Base-by-base conservation (phyloP, 139 green algal species). In the Ettlia oleoabundans region DNA sequence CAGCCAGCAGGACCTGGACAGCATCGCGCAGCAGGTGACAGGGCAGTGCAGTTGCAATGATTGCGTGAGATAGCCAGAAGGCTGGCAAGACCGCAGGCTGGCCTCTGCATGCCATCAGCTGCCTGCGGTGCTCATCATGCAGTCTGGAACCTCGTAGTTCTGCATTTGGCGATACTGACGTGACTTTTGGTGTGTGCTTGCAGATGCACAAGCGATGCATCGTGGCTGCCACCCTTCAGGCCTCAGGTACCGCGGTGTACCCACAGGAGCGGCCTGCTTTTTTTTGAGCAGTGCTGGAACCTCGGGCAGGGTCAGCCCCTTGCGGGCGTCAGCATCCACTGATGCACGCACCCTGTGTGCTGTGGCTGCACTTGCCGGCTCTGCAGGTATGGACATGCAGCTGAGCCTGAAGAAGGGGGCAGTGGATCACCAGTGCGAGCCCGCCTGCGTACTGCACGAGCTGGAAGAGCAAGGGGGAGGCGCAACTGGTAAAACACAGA, bases 381-480 rank as follows among this genome's bases (percentile, higher is more conserved):
- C 3, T 28, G 64, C 77, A 82, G 77, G 78, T 28, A 26, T 74
- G 42, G 69, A 86, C 32, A 38, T 86, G 55, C 38, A 75, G 66
- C 66, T 86, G 40, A 62, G 18, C 38, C 63, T 86, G 55, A 38
- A 78, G 30, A 86, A 83, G 69, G 82, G 82, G 9, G 24, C 15
- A 3, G 82, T 86, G 55, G 72, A 64, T 41, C 82, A 86, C 32
- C 41, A 86, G 3, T 83, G 82, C 41, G 52, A 77, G 55, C 55
- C 82, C 8, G 82, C 82, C 41, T 83, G 82, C 77, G 58, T 32
- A n/a, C 61, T 86, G n/a, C 82, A 83, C 61, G 61, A 71, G 9
- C 58, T 86, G 65, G 63, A 61, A 24, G 41, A 41, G 1, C 30
- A 76, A 73, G 40, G 35, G 64, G 66, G 43, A 24, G 40, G 37